phyloP scores from a whole-genome alignment of 2,329 filamentous ascomycete genomes.

The Pseudogymnoascus sp. region DNA sequence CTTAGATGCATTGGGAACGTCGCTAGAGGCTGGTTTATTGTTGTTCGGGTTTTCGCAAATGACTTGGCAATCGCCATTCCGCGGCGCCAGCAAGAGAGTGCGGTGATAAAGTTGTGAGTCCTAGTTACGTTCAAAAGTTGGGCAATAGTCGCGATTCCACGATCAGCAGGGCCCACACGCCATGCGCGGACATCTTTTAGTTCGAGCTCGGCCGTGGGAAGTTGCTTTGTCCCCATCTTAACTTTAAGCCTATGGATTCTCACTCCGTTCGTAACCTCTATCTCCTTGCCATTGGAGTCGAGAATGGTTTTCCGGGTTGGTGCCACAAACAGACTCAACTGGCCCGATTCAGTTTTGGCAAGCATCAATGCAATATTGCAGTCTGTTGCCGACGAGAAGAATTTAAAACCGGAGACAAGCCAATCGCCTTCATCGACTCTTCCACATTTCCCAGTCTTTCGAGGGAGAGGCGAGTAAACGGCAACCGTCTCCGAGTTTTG shows the following conservation, averaged over 20 bases:
- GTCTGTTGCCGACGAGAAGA: conserved; percentile 15
- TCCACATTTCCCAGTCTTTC: conserved; percentile 12
- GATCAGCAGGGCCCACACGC: conserved; percentile 12
- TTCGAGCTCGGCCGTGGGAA: conserved; percentile 17
- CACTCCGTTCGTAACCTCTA: conserved; percentile 15
- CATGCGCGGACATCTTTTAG: conserved; percentile 14
- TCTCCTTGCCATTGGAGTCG: conserved; percentile 9
- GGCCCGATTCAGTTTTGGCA: conserved; percentile 15
- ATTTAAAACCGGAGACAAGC: conserved; percentile 16
- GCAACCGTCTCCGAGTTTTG: conserved; percentile 46
- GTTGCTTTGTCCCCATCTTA: conserved; percentile 16
- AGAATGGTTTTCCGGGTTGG: conserved; percentile 12
- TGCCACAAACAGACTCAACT: conserved; percentile 15
- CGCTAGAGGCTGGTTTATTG: conserved; percentile 33
- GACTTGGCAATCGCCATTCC: conserved; percentile 36
- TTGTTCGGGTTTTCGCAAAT: conserved; percentile 36
- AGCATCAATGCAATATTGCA: conserved; percentile 14
- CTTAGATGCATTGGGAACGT: conserved; percentile 38
- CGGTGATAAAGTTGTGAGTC: conserved; percentile 36
- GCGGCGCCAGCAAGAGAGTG: conserved; percentile 34
- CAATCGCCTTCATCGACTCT: conserved; percentile 15
- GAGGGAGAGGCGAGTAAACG: conserved; percentile 20
- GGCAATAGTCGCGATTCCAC: conserved; percentile 15
- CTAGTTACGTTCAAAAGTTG: conserved; percentile 25
- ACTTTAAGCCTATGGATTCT: conserved; percentile 15